Base-by-base conservation (phyloP, 2,329 filamentous ascomycete genomes). In the Cordyceps cateniannulata region DNA sequence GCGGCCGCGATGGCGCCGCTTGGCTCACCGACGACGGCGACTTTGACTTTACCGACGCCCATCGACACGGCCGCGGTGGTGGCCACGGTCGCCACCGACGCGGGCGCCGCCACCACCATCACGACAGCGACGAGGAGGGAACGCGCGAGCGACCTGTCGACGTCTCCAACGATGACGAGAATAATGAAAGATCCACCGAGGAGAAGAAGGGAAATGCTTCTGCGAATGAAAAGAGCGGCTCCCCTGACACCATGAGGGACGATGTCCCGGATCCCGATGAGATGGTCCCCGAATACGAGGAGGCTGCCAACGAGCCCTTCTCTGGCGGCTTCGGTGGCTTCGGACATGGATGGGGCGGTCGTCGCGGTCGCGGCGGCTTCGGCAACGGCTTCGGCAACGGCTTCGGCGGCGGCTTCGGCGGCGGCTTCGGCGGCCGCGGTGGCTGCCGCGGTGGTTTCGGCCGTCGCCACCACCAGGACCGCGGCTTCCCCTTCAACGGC, bases 181-280 rank as follows among this genome's bases (percentile, higher is more conserved):
- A 65, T 61, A 61, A 60, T 59, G 48, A 59, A 60, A 50, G 63
- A 56, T 45, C 47, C 24, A 63, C 59, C 29, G 69, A 71, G 2
- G 66, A 67, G 29, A 64, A 68, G n/a, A 62, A 62, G 50, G 62
- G 2, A 6, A 35, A 25, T 10, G 1, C 65, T 24, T 55, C 62
- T 54, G 65, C 69, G 48, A 66, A 68, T 20, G 72, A 75, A 49
- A 75, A 70, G 66, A 70, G 71, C n/a, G 66, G 67, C 48, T 70
- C 73, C 20, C 67, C 74, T 6, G 73, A 75, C 24, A 74, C 72
- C 54, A 60, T 68, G 65, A 64, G 25, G 35, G 68, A 68, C 1
- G 65, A 69, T 22, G 65, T 65, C 16, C 70, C 70, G 40, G 73
- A 71, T 45, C 71, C 71, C 2, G 72, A 69, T 8, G 73, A 71